Evolutionary conservation across 139 green algal species (phyloP).

Genomic region (Coelastrella sp.): DNA sequence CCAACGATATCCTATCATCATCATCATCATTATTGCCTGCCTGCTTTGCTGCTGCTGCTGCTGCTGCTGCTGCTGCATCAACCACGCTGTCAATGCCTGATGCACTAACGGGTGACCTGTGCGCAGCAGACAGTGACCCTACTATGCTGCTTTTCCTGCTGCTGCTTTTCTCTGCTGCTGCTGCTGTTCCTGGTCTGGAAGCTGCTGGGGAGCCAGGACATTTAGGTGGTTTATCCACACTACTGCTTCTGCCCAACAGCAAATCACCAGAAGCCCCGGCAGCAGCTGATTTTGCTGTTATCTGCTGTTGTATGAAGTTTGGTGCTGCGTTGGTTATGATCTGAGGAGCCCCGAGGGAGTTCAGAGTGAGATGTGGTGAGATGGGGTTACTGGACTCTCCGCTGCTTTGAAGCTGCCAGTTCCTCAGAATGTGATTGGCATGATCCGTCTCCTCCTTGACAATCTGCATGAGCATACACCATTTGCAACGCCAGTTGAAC

Average conservation of each 20-base stretch:
- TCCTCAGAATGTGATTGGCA: constrained; percentile 16
- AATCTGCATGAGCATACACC: constrained; percentile 3
- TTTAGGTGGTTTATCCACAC: not conserved
- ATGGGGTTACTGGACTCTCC: not conserved
- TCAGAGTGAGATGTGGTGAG: constrained; percentile 8
- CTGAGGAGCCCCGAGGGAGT: constrained; percentile 23
- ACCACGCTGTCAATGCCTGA: not conserved
- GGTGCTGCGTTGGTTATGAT: not conserved
- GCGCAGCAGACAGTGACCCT: not conserved
- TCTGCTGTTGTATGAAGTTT: constrained; percentile 13
- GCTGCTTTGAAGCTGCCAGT: constrained; percentile 28
- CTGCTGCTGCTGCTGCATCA: not conserved
- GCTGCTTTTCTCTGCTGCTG: not conserved
- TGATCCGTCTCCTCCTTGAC: constrained; percentile 24
- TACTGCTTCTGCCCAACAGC: not conserved
- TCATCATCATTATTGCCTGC: not conserved
- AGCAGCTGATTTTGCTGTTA: not conserved
- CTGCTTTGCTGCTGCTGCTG: not conserved
- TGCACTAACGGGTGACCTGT: not conserved
- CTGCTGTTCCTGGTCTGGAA: not conserved
- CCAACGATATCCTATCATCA: not conserved
- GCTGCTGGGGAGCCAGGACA: not conserved
- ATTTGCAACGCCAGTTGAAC: not conserved
- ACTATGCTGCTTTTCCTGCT: not conserved
- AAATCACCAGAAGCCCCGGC: not conserved